Evolutionary conservation across 2,329 filamentous ascomycete genomes (phyloP), one percentile per base, ranked within the genome.

Genomic region (Mycosphaerella arachidis): DNA sequence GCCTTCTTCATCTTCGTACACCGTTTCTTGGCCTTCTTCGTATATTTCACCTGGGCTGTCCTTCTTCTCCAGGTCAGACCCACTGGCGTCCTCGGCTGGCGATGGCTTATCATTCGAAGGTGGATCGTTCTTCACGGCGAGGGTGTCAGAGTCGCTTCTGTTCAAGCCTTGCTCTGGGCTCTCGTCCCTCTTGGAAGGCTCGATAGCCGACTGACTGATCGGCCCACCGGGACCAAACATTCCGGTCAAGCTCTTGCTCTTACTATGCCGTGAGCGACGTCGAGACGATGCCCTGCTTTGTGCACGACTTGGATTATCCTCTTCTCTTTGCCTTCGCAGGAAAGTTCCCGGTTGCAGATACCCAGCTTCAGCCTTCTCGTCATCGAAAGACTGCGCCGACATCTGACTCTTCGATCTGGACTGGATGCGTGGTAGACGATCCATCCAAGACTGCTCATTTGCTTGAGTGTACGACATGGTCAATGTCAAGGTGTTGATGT

Each of bases 401-500:
- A 92, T 89, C 4, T 82, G 85, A 30, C 86, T 89, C 72, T 89
- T 90, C 4, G 92, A 91, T 68, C 93, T 86, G 0, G 94, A 97
- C 65, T 91, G 89, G 35, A 89, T 86, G 52, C 86, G 82, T 5
- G 94, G 94, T 48, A 99, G 80, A 56, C 94, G 84, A 67, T 95
- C 94, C 90, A 97, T 96, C 94, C 94, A 99, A 1, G 86, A 86
- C 37, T 96, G 91, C 58, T 96, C 93, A 54, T 89, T 90, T 18
- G 88, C 92, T 62, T 88, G 86, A 0, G 94, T 99, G 78, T 97
- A 99, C 0, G 94, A 97, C 84, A 99, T 90, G 57, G 94, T 97
- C 62, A 99, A 82, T 0, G 91, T 92, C 66, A 99, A 78, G 0
- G 94, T 97, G 77, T 97, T 97, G 83, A 99, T 99, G 62, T 90